Evolutionary conservation across 2,329 filamentous ascomycete genomes (phyloP), one percentile per base, ranked within the genome.

Genomic region (Leptographium procerum): DNA sequence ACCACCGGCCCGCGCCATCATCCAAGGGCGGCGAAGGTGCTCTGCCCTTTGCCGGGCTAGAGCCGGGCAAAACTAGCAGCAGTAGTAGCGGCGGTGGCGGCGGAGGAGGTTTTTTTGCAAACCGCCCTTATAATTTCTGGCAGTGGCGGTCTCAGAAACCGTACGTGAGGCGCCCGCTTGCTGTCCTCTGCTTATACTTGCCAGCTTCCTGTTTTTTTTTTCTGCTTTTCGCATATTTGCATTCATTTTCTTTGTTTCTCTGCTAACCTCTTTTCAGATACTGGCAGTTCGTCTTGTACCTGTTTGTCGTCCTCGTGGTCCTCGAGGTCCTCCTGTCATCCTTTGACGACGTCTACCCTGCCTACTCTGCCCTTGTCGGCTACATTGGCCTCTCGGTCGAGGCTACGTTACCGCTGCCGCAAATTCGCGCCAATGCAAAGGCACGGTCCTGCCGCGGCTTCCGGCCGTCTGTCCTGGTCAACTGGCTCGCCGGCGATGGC

Each of bases 391-490:
- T 94, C 16, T 81, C 84, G 4, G 82, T 92, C 58, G 89, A 95
- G 71, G 89, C 89, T 9, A 88, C 83, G n/a, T 80, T 95, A 29
- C 89, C 89, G 4, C 76, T 94, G 13, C 89, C 89, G 1, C 89
- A 95, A 71, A 85, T 94, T 33, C 67, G 89, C 54, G 75, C 87
- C 50, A 94, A 94, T 68, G 76, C 80, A 62, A 79, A 81, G 36
- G 78, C 82, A 5, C 77, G 80, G 60, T 89, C 87, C 2, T 90
- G 86, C 75, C 86, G 84, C 69, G 89, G 89, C 7, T 90, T 95
- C 71, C 80, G 89, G 19, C 68, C 90, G 13, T 89, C 85, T 8
- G 85, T 95, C 5, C 74, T 94, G 59, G 81, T 77, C 31, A 90
- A 85, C 69, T 95, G 89, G 89, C 75, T 95, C 57, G 73, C 86